Evolutionary conservation across 2,329 filamentous ascomycete species (phyloP).

Genomic region (Colletotrichum navitas): DNA sequence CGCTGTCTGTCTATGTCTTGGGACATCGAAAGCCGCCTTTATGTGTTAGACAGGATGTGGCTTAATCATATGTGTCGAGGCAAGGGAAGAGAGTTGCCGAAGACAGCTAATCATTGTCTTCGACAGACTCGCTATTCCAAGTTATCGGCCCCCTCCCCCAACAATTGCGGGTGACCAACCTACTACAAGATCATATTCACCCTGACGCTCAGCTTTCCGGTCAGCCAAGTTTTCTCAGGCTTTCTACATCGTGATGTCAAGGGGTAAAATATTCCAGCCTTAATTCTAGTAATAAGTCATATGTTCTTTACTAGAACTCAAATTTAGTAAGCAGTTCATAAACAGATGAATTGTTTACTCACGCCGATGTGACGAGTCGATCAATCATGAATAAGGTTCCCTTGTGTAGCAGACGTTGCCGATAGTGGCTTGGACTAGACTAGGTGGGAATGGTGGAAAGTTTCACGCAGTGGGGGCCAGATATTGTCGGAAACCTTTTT

Average conservation of each 20-base stretch:
- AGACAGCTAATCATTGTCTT: constrained; percentile 61
- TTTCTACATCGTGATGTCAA: not conserved
- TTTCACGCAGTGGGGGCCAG: not conserved
- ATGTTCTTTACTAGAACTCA: not conserved
- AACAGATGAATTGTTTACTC: not conserved
- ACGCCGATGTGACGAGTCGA: not conserved
- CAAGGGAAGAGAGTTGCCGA: constrained; percentile 22
- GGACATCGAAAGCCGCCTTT: not conserved
- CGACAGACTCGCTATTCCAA: constrained; percentile 64
- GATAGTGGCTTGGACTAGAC: not conserved
- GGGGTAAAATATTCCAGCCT: not conserved
- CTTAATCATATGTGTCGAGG: constrained; percentile 45
- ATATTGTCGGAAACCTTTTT: not conserved
- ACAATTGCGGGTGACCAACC: not conserved
- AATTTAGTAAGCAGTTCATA: too few relatives aligned
- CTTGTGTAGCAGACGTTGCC: too few relatives aligned
- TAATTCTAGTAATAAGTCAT: not conserved
- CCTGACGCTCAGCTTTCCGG: too few relatives aligned
- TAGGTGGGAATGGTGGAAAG: not conserved
- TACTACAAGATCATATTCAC: not conserved
- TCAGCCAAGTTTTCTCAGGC: too few relatives aligned
- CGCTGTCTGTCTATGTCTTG: too few relatives aligned
- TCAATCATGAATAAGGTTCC: too few relatives aligned
- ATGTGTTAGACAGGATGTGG: not conserved
- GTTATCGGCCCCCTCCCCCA: constrained; percentile 54